Conservation (phyloP, 2,329 filamentous ascomycete genomes). For the Fonsecaea multimorphosa region DNA sequence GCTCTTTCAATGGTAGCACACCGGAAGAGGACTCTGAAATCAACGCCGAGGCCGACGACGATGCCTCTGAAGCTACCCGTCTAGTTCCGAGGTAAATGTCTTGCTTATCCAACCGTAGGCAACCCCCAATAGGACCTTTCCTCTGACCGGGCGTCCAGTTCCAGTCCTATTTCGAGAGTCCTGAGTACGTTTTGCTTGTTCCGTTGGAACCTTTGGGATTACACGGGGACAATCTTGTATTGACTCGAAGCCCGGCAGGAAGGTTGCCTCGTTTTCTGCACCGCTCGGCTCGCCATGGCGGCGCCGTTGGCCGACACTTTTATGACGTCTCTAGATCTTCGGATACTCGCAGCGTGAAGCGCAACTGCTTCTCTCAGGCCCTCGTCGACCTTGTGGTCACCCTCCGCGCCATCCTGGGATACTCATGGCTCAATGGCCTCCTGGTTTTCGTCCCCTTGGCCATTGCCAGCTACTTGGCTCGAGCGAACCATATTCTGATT, state of each 20-base stretch:
- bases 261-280: slow-evolving; percentile 8
- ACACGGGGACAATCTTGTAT: not conserved
- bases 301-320: not conserved
- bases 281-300: not conserved
- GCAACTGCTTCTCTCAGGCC: slow-evolving; percentile 1
- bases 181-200: not conserved
- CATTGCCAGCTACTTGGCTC: slow-evolving; percentile 64
- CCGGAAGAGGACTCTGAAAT: not conserved
- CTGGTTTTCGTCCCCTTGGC: slow-evolving; percentile 52
- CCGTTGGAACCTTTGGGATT: not conserved
- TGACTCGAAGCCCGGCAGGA: not conserved
- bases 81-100: slow-evolving; percentile 13
- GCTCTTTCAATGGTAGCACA: slow-evolving; percentile 9
- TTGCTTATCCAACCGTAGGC: not conserved
- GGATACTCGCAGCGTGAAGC: not conserved
- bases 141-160: not conserved
- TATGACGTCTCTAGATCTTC: not conserved
- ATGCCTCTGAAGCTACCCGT: slow-evolving; percentile 10
- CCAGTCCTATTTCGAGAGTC: not conserved
- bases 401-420: slow-evolving; percentile 7
- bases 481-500: slow-evolving; percentile 65
- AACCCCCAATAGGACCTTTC: not conserved
- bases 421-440: slow-evolving; percentile 64
- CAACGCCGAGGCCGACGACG: not conserved
- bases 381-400: not conserved